phyloP scores from a whole-genome alignment of 441 rosid species.

The Brassica hybrid region DNA sequence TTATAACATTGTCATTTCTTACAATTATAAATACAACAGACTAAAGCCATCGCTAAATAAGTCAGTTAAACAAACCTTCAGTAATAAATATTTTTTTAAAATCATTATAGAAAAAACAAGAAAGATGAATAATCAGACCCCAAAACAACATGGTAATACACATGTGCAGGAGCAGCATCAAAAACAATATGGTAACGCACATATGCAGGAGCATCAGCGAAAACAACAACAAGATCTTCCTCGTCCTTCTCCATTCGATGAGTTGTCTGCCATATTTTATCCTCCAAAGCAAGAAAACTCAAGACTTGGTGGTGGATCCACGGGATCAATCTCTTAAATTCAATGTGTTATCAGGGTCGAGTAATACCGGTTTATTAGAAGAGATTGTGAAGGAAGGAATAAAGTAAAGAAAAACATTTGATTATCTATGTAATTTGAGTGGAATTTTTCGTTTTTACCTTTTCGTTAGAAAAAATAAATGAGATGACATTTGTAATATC shows the following conservation, averaged over 20 bases:
- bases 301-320: too few relatives aligned
- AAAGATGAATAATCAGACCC: not conserved
- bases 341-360: not conserved
- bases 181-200: not conserved
- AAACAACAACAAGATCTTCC: conserved; percentile 25
- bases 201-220: not conserved
- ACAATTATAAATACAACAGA: not conserved
- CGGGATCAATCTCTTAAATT: not conserved
- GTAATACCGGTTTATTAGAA: not conserved
- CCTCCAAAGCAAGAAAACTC: conserved; percentile 6
- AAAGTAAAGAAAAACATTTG: too few relatives aligned
- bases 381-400: not conserved
- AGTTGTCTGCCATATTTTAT: conserved; percentile 10
- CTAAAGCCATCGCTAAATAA: not conserved
- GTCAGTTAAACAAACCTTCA: not conserved
- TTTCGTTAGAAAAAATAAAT: too few relatives aligned
- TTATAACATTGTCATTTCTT: not conserved
- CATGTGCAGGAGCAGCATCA: not conserved
- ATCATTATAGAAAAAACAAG: not conserved
- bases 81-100: too few relatives aligned
- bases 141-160: not conserved
- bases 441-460: too few relatives aligned
- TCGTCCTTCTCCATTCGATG: conserved; percentile 21
- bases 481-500: too few relatives aligned
- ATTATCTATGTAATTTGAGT: too few relatives aligned